Conservation (phyloP, 352 stramenopile genomes). For the Plasmopara halstedii region DNA sequence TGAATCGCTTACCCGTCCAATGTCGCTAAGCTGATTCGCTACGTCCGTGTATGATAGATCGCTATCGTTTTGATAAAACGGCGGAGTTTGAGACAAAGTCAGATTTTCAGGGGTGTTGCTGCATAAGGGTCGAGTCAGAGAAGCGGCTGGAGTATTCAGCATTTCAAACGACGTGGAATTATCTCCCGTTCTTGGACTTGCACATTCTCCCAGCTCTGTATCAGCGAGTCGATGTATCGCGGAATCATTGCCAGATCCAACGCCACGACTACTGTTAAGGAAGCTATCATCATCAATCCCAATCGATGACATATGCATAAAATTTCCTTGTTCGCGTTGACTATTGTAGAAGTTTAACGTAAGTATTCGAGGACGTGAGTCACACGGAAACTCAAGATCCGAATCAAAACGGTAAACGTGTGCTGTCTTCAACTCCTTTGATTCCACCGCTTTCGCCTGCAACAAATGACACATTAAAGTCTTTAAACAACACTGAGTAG, state of each 20-base stretch:
- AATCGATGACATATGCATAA: conserved; percentile 39
- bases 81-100: conserved; percentile 24
- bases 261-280: conserved; percentile 22
- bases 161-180: conserved; percentile 61
- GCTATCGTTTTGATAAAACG: conserved; percentile 43
- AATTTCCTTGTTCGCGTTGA: conserved; percentile 14
- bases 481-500: neutral
- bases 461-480: neutral
- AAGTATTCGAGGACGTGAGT: conserved; percentile 59
- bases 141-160: conserved; percentile 47
- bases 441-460: conserved; percentile 43
- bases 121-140: conserved; percentile 21
- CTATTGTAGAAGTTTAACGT: conserved; percentile 65
- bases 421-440: conserved; percentile 65
- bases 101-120: conserved; percentile 24
- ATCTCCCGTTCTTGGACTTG: conserved; percentile 45
- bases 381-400: conserved; percentile 61
- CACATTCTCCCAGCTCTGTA: conserved; percentile 24
- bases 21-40: conserved; percentile 46
- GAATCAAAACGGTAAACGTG: conserved; percentile 82
- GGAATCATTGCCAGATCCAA: conserved; percentile 5
- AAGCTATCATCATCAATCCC: conserved; percentile 53
- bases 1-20: conserved; percentile 56
- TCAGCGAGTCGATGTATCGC: conserved; percentile 7
- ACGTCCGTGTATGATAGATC: conserved; percentile 36